phyloP scores from a whole-genome alignment of 2,329 filamentous ascomycete genomes.

The Exophiala mesophila region DNA sequence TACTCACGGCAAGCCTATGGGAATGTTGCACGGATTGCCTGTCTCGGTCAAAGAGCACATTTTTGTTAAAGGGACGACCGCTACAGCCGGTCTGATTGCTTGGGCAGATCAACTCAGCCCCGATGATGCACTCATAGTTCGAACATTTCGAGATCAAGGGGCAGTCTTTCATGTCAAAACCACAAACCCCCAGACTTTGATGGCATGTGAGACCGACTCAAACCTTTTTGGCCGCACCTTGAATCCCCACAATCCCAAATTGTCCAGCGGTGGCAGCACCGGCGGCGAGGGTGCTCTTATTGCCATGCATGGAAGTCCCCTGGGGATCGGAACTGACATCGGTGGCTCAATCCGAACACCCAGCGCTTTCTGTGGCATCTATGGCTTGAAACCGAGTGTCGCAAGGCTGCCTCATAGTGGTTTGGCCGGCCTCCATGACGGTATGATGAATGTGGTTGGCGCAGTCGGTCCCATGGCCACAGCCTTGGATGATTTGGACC shows the following conservation, averaged over 20 bases:
- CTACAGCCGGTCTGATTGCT: constrained; percentile 26
- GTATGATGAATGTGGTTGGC: constrained; percentile 35
- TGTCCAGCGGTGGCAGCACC: constrained; percentile 50
- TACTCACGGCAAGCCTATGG: constrained; percentile 39
- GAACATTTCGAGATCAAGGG: constrained; percentile 28
- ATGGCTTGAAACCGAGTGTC: constrained; percentile 45
- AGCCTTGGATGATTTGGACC: constrained; percentile 43
- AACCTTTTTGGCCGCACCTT: constrained; percentile 38
- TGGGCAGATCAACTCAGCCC: constrained; percentile 24
- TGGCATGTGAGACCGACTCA: constrained; percentile 30
- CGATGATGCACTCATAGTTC: constrained; percentile 26
- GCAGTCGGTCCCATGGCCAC: constrained; percentile 53
- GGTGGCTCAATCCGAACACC: constrained; percentile 38
- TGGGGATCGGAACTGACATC: constrained; percentile 53
- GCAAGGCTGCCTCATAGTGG: constrained; percentile 7
- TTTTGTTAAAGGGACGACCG: constrained; percentile 24
- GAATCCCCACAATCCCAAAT: constrained; percentile 48
- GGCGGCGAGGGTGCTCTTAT: constrained; percentile 55
- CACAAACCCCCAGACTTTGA: constrained; percentile 29
- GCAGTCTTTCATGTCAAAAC: constrained; percentile 30
- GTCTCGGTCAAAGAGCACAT: constrained; percentile 40
- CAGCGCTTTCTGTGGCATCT: constrained; percentile 47
- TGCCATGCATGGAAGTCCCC: constrained; percentile 46
- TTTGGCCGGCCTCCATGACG: constrained; percentile 8
- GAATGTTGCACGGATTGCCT: constrained; percentile 53